Conservation (phyloP, 257 asterid species). For the Solanum virginianum region DNA sequence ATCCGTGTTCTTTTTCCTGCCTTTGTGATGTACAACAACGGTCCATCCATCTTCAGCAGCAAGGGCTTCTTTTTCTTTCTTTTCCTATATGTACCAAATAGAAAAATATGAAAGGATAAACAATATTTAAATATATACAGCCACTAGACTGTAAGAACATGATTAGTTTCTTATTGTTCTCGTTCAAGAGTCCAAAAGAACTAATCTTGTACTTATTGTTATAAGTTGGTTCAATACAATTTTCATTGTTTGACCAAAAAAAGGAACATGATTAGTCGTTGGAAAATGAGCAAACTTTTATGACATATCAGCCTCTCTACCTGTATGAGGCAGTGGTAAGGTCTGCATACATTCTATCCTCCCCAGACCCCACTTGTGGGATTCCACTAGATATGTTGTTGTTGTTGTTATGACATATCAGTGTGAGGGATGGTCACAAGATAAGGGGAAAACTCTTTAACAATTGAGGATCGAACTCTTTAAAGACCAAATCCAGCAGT, state of each 20-base stretch:
- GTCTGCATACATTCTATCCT: no score
- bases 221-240: neutral
- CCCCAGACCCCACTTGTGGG: no score
- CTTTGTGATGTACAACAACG: conserved; percentile 84
- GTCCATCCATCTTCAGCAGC: conserved; percentile 97
- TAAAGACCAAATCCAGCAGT: neutral
- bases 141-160: neutral
- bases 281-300: neutral
- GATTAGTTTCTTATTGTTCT: neutral
- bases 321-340: no score
- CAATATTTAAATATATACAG: neutral
- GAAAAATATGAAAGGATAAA: neutral
- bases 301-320: neutral
- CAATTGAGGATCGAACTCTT: neutral
- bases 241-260: neutral
- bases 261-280: neutral
- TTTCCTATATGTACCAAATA: conserved; percentile 42
- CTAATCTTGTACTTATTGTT: neutral
- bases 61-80: conserved; percentile 55
- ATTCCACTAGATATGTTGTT: no score
- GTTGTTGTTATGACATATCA: neutral
- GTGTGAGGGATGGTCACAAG: neutral
- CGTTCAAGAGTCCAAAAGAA: neutral
- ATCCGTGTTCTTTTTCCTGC: conserved; percentile 86
- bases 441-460: neutral